A percentile compares a stretch with the other conserved stretches of the same genome.
Evolutionary conservation across 495 filamentous ascomycete genomes (phyloP).

Genomic region (Thozetella sp.): DNA sequence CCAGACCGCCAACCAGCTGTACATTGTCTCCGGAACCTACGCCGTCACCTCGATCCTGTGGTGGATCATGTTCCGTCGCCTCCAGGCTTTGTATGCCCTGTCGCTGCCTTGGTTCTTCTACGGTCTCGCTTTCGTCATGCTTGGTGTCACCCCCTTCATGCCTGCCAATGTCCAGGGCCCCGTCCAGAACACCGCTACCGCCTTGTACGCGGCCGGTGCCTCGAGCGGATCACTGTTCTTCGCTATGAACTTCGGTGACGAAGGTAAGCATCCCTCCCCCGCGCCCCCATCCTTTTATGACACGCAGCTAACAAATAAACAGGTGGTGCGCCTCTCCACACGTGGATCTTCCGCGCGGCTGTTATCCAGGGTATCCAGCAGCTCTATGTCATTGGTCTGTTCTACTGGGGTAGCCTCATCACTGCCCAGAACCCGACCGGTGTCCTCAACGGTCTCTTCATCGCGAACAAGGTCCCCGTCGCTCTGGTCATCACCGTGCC

Average conservation of each 20-base stretch:
- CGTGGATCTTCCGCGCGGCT: constrained; percentile 67
- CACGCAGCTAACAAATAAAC: background rate
- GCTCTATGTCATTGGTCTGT: constrained; percentile 60
- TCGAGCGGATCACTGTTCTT: constrained; percentile 65
- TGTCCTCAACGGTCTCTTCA: constrained; percentile 11
- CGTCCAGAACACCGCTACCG: constrained; percentile 61
- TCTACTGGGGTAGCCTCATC: constrained; percentile 59
- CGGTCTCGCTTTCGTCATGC: constrained; percentile 59
- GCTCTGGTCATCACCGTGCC: constrained; percentile 49
- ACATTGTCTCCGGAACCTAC: constrained; percentile 65
- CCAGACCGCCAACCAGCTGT: constrained; percentile 62
- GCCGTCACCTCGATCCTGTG: constrained; percentile 60
- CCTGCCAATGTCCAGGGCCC: constrained; percentile 39
- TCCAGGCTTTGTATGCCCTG: constrained; percentile 60
- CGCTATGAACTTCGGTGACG: constrained; percentile 66
- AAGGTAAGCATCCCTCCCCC: constrained; percentile 29
- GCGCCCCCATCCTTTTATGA: background rate
- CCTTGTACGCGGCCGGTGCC: constrained; percentile 58
- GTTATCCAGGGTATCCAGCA: constrained; percentile 66
- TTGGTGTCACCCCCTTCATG: constrained; percentile 61
- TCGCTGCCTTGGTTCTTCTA: constrained; percentile 57
- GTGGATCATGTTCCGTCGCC: constrained; percentile 61
- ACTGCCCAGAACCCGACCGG: constrained; percentile 12
- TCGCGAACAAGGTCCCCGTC: constrained; percentile 25
- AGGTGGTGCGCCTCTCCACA: constrained; percentile 54